Percentiles rank a stretch among this genome's conserved stretches.
Conservation (phyloP, 805 yeast species). For the Priceomyces medius region DNA sequence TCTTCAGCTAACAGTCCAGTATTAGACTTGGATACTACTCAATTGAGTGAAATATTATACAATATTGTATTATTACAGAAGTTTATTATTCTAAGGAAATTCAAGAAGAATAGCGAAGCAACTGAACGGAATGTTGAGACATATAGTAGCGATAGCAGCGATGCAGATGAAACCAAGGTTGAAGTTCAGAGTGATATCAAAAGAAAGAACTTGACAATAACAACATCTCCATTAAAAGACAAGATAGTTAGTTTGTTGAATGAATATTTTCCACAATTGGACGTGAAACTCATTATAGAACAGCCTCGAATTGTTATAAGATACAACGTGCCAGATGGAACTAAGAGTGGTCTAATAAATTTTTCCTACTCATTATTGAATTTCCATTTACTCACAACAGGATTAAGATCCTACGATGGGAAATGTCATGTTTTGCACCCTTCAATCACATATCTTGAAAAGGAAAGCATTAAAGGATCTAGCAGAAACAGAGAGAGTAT, state of each 20-base stretch:
- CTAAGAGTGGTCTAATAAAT: constrained; percentile 19
- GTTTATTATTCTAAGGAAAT: constrained; percentile 19
- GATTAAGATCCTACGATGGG: constrained; percentile 30
- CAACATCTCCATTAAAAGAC: constrained; percentile 6
- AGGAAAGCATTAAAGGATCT: constrained; percentile 7
- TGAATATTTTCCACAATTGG: constrained; percentile 33
- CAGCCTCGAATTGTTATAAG: constrained; percentile 30
- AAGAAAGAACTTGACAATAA: constrained; percentile 1
- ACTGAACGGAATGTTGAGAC: neutral
- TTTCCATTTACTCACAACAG: constrained; percentile 32
- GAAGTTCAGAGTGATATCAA: constrained; percentile 5
- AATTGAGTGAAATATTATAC: constrained; percentile 32
- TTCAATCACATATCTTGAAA: constrained; percentile 28
- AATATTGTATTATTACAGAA: constrained; percentile 32
- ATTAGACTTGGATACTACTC: constrained; percentile 34
- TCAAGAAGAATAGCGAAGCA: constrained; percentile 4
- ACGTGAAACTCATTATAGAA: constrained; percentile 28
- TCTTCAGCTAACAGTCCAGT: constrained; percentile 39
- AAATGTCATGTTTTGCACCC: constrained; percentile 37
- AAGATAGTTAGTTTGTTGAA: constrained; percentile 22
- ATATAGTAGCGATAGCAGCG: constrained; percentile 3
- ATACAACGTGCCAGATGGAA: constrained; percentile 10
- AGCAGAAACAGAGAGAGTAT: constrained; percentile 4
- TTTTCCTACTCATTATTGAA: constrained; percentile 35
- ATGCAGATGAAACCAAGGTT: constrained; percentile 3